phyloP scores from a whole-genome alignment of 371 early-diverging fungal species.

The Mucor saturninus region DNA sequence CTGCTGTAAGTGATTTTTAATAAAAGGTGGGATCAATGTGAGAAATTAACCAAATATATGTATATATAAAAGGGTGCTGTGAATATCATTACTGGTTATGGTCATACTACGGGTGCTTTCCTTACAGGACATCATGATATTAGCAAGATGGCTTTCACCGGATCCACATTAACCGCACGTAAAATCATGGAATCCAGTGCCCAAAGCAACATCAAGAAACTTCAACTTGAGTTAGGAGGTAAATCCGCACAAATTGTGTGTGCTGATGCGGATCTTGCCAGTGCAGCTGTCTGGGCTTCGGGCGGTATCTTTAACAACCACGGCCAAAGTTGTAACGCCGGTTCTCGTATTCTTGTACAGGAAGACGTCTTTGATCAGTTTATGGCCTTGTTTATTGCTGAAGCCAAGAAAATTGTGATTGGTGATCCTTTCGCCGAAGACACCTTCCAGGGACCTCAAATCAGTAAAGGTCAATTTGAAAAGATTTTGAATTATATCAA shows the following conservation, averaged over 20 bases:
- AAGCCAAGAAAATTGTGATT: conserved; percentile 59
- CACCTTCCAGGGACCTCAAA: conserved; percentile 73
- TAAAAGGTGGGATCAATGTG: too few relatives aligned
- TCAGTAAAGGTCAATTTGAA: conserved; percentile 78
- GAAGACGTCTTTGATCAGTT: conserved; percentile 72
- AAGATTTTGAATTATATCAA: conserved; percentile 67
- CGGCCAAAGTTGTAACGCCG: conserved; percentile 91
- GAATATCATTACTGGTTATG: conserved; percentile 68
- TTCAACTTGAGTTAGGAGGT: conserved; percentile 91
- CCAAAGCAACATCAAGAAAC: conserved; percentile 68
- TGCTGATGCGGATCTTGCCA: conserved; percentile 80
- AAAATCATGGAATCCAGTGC: conserved; percentile 73
- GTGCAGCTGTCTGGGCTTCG: conserved; percentile 69
- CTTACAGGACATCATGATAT: conserved; percentile 35
- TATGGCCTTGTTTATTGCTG: conserved; percentile 63
- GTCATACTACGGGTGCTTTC: conserved; percentile 40
- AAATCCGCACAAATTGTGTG: conserved; percentile 87
- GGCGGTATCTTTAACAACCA: conserved; percentile 77
- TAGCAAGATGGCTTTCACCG: conserved; percentile 62
- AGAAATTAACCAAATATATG: neutral
- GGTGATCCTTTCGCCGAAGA: conserved; percentile 62
- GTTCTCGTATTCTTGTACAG: conserved; percentile 82
- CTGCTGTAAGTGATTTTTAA: conserved; percentile 36
- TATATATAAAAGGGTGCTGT: conserved; percentile 59
- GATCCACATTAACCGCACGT: conserved; percentile 76